Base-by-base conservation (phyloP, 768 basidiomycete genomes). In the Mrakia frigida region DNA sequence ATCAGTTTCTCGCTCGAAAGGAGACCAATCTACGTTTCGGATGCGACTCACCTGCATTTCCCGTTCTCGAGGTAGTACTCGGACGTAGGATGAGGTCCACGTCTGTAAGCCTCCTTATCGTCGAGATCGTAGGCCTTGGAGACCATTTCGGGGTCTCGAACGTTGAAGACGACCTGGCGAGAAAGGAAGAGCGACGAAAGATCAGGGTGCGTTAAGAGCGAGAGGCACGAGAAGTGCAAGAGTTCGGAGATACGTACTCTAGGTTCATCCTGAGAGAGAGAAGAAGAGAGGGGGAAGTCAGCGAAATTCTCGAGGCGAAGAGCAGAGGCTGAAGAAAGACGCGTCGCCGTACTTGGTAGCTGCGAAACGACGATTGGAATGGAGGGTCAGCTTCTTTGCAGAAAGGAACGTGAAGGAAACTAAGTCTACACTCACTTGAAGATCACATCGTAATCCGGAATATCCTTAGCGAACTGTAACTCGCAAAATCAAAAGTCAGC, bases 11-110 rank as follows among this genome's bases (percentile, higher is more conserved):
- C 1, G 52, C 9, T 53, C 21, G 52, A 53, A 23, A 1, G 25
- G 23, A n/a, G 2, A 25, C n/a, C n/a, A n/a, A n/a, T n/a, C n/a
- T n/a, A n/a, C n/a, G n/a, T n/a, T n/a, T n/a, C n/a, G n/a, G n/a
- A n/a, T n/a, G n/a, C n/a, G n/a, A 13, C 25, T 28, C 56, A 59
- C 70, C 43, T 71, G 50, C 46, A 71, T 16, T 71, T 71, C n/a
- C 46, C 70, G 3, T 53, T 3, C 33, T 46, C 39, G 21, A 71
- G 70, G 53, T 71, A 71, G 70, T 71, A 71, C 37, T 71, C 46
- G 4, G 70, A 71, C 70, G 70, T 71, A 31, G 70, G 70, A 46
- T 71, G 70, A 41, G 70, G 70, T 6, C 70, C 70, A 6, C 53
- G 70, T 18, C 53, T 4, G 50, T 33, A 71, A 13, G 70, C 70